Percentiles rank a stretch among this genome's conserved stretches.
These are phyloP conservation scores for Phanerochaete sordida DNA, from an alignment of 768 basidiomycete genomes.

Conservation along the genomic window DNA sequence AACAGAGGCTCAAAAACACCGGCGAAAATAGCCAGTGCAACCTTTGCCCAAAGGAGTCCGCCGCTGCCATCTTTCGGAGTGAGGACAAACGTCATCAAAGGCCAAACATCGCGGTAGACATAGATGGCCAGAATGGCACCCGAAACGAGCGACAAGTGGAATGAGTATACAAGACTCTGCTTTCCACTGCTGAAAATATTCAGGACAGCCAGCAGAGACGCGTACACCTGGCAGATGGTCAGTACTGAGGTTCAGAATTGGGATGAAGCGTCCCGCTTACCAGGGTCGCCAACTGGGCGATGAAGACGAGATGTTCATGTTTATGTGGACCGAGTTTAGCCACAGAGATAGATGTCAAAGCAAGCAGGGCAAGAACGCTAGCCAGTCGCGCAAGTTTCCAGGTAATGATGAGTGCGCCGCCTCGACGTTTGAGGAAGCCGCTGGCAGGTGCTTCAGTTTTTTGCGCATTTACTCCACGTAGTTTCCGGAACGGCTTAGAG, in stretches of 20 bases:
- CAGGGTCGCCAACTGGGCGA: neutral
- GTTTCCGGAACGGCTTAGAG: slow-evolving; percentile 1
- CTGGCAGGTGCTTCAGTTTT: neutral
- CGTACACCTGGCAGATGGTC: slow-evolving; percentile 13
- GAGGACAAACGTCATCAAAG: slow-evolving; percentile 51
- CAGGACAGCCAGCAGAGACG: slow-evolving; percentile 18
- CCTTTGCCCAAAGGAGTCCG: slow-evolving; percentile 54
- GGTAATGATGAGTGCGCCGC: slow-evolving; percentile 5
- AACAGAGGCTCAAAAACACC: slow-evolving; percentile 48
- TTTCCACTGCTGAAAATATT: slow-evolving; percentile 10
- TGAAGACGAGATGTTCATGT: no score
- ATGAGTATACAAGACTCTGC: slow-evolving; percentile 21
- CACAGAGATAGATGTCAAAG: slow-evolving; percentile 1
- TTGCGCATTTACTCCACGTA: neutral
- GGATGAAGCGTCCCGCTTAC: neutral
- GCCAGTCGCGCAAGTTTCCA: slow-evolving; percentile 9
- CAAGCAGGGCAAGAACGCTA: neutral
- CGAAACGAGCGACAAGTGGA: slow-evolving; percentile 47
- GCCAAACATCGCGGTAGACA: slow-evolving; percentile 53
- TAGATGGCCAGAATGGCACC: slow-evolving; percentile 46
- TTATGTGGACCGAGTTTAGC: neutral
- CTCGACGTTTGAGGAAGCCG: neutral
- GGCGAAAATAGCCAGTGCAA: slow-evolving; percentile 39
- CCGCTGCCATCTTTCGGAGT: slow-evolving; percentile 43
- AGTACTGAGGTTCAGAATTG: neutral